Conservation (phyloP, 768 basidiomycete species). For the Floccularia luteovirens region DNA sequence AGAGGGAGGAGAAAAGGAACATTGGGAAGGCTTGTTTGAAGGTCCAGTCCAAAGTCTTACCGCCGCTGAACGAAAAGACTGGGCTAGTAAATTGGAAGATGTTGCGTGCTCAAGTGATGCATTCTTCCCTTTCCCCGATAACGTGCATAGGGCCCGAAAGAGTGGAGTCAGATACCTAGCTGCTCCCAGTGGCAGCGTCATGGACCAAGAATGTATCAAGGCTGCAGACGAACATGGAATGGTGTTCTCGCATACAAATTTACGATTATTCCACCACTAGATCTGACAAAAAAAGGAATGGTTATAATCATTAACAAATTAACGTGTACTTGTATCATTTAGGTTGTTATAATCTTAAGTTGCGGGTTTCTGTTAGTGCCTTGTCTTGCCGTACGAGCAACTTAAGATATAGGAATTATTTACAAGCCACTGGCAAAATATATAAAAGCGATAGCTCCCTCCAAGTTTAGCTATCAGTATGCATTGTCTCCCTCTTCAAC, state of each 20-base stretch:
- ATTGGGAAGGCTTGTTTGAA: conserved; percentile 90
- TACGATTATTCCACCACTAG: conserved; percentile 89
- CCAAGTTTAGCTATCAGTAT: no score
- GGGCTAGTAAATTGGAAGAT: conserved; percentile 67
- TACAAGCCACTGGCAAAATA: no score
- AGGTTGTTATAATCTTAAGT: no score
- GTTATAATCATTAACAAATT: no score
- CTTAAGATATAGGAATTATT: neutral
- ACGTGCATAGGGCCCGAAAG: conserved; percentile 87
- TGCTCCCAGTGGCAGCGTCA: conserved; percentile 89
- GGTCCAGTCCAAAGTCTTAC: conserved; percentile 56
- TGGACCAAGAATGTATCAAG: conserved; percentile 96
- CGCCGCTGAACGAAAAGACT: conserved; percentile 64
- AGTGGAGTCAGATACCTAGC: conserved; percentile 92
- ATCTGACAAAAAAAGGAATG: conserved; percentile 5
- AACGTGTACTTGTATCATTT: no score
- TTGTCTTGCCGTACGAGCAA: no score
- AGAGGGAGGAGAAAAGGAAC: conserved; percentile 81
- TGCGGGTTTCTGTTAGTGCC: no score
- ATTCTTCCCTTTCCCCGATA: conserved; percentile 99
- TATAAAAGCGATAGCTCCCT: no score
- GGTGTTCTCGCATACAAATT: conserved; percentile 83
- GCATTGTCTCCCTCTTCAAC: conserved; percentile 1
- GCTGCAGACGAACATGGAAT: conserved; percentile 91
- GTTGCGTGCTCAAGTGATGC: conserved; percentile 96